Evolutionary conservation across 148 eudicot species (phyloP).

Genomic region (Nepenthes gracilis): DNA sequence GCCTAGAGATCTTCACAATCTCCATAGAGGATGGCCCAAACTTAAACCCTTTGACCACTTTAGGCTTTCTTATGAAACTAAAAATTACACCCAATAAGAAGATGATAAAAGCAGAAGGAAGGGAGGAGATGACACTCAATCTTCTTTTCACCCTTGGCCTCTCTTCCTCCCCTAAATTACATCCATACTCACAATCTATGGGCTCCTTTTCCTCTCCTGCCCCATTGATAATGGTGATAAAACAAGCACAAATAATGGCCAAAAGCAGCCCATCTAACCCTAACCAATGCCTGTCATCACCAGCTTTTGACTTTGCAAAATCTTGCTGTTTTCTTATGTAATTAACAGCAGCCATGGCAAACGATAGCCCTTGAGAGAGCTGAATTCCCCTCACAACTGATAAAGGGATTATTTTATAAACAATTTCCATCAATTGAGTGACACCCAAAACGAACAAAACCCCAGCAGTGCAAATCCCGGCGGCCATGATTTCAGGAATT

Average conservation of each 20-base stretch:
- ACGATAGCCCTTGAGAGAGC: constrained; percentile 70
- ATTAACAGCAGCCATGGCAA: constrained; percentile 82
- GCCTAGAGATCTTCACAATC: constrained; percentile 40
- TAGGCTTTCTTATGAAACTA: constrained; percentile 48
- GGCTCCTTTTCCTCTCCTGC: constrained; percentile 39
- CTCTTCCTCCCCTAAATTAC: constrained; percentile 10
- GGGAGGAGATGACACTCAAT: constrained; percentile 31
- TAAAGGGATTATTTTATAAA: constrained; percentile 53
- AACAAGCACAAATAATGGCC: constrained; percentile 64
- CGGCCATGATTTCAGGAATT: constrained; percentile 71
- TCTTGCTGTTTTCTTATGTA: constrained; percentile 52
- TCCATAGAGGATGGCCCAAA: constrained; percentile 53
- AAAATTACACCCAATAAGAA: constrained; percentile 56
- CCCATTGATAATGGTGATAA: constrained; percentile 59
- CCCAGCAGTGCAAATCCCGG: constrained; percentile 67
- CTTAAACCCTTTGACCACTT: constrained; percentile 40
- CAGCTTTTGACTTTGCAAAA: constrained; percentile 52
- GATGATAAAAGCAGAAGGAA: constrained; percentile 72
- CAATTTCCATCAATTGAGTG: constrained; percentile 69
- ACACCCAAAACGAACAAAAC: constrained; percentile 54
- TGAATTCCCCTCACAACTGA: constrained; percentile 87
- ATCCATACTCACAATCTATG: background rate
- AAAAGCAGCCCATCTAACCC: constrained; percentile 73
- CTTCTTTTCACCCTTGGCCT: constrained; percentile 12
- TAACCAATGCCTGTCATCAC: constrained; percentile 60